phyloP scores from a whole-genome alignment of 2,329 filamentous ascomycete genomes.

The Penicillium sp. region DNA sequence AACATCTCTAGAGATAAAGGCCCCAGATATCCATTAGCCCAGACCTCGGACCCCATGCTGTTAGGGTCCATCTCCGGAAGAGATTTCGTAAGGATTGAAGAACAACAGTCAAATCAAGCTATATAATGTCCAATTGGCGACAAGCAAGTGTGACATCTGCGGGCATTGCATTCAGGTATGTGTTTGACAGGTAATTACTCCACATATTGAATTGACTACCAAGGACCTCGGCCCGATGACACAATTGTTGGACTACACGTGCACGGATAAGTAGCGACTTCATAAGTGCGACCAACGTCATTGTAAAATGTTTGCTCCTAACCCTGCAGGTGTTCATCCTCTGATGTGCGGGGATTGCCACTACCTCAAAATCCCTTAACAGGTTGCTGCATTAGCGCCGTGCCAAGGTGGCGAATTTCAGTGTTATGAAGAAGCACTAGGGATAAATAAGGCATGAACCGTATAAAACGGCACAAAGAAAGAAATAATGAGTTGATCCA shows the following conservation, averaged over 20 bases:
- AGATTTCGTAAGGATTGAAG: too few species aligned
- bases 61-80: too few species aligned
- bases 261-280: not conserved
- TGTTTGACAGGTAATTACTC: too few species aligned
- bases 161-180: too few species aligned
- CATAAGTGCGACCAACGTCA: not conserved
- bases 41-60: too few species aligned
- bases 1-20: too few species aligned
- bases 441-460: not conserved
- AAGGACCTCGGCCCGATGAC: too few species aligned
- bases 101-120: too few species aligned
- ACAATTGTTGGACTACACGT: not conserved
- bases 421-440: not conserved
- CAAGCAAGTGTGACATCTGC: too few species aligned
- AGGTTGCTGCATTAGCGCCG: not conserved
- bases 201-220: too few species aligned
- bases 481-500: not conserved
- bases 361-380: not conserved
- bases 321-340: not conserved
- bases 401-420: not conserved
- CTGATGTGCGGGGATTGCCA: not conserved
- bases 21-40: too few species aligned
- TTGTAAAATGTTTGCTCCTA: not conserved
- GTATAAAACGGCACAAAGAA: not conserved
- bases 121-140: too few species aligned